Evolutionary conservation across 2,329 filamentous ascomycete genomes (phyloP), one percentile per base, ranked within the genome.

Genomic region (Clonostachys sp.): DNA sequence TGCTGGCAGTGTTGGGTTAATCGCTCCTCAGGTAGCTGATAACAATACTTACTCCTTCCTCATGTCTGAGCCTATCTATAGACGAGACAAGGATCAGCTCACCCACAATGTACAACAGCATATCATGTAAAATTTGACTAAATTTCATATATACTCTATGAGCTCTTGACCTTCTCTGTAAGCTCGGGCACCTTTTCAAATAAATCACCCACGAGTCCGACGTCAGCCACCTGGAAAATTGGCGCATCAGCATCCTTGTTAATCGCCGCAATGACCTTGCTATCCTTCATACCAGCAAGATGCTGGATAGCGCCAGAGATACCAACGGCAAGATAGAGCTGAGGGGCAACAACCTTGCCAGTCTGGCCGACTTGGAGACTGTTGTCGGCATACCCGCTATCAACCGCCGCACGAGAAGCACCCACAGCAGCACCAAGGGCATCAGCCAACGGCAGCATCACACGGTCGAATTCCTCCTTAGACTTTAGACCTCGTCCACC

Each of bases 261-360:
- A 64, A 99, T 97, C 13, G 90, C 90, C 18, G 92, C 94, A 72
- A 99, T 99, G 50, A 99, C 94, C 76, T 99, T 99, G 76, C 91
- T 96, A 65, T 99, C 94, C 80, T 99, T 99, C 94, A 99, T 99
- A 64, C 94, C 94, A 34, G 94, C 94, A 70, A 99, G 71, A 76
- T 99, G 94, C 73, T 99, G 94, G 58, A 99, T 99, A 18, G 94
- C 94, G 46, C 94, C 94, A 9, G 90, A 96, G 58, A 99, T 97
- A 62, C 94, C 94, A 12, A 92, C 91, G 46, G 91, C 95, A 57
- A 99, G 79, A 66, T 99, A 99, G 51, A 99, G 75, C 68, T 99
- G 86, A 50, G 94, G 94, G 42, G 94, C 94, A 47, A 99, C 92
- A 52, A 97, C 95, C 81, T 99, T 99, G 61, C 94, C 94, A 13